phyloP scores from a whole-genome alignment of 2,329 filamentous ascomycete genomes.

The Colletotrichum plurivorum region DNA sequence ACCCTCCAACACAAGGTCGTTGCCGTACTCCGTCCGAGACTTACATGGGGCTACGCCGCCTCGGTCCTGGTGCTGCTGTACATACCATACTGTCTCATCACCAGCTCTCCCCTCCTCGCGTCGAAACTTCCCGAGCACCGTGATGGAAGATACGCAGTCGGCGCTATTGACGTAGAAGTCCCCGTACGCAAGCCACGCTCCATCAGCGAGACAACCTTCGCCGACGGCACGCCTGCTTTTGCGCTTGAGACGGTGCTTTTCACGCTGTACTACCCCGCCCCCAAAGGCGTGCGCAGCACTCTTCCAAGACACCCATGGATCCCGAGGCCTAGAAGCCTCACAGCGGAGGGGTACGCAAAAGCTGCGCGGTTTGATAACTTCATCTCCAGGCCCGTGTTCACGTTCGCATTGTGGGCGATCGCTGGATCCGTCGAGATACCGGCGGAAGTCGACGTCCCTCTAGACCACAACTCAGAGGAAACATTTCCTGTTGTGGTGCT shows the following conservation, averaged over 20 bases:
- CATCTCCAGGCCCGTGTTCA: conserved; percentile 58
- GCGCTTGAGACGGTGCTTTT: conserved; percentile 63
- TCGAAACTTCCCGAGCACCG: conserved; percentile 58
- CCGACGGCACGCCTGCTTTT: conserved; percentile 56
- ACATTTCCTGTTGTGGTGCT: conserved; percentile 63
- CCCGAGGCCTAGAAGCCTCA: conserved; percentile 58
- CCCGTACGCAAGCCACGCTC: conserved; percentile 51
- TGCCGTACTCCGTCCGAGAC: conserved; percentile 48
- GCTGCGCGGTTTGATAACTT: conserved; percentile 60
- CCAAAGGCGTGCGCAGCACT: conserved; percentile 45
- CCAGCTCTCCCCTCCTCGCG: conserved; percentile 58
- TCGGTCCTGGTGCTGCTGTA: conserved; percentile 50
- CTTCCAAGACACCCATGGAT: conserved; percentile 59
- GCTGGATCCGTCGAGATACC: conserved; percentile 62
- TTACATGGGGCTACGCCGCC: conserved; percentile 52
- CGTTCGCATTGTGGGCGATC: conserved; percentile 56
- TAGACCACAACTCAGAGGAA: conserved; percentile 46
- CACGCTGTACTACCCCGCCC: conserved; percentile 63
- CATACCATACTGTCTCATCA: conserved; percentile 55
- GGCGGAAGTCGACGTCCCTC: conserved; percentile 61
- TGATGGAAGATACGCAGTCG: conserved; percentile 60
- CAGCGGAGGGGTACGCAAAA: conserved; percentile 62
- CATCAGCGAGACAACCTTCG: conserved; percentile 52
- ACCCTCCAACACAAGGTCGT: background rate
- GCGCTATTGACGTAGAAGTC: conserved; percentile 63